A percentile compares a stretch with the other conserved stretches of the same genome.
phyloP scores from a whole-genome alignment of 139 green algal species.

The Closterium sp. region DNA sequence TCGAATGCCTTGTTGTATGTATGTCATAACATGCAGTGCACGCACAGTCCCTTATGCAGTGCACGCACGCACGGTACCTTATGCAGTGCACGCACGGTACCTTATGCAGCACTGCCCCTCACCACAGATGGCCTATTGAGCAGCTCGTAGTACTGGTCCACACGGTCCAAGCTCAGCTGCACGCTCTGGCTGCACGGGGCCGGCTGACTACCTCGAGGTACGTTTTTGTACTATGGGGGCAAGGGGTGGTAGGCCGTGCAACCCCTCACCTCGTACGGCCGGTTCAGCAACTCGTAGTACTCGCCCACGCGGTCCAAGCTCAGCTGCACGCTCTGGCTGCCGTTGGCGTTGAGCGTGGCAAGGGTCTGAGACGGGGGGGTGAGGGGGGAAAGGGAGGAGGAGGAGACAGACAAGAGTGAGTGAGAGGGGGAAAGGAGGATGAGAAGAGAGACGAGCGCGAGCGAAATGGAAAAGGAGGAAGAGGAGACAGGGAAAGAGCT shows the following conservation, averaged over 20 bases:
- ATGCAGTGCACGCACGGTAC: no score
- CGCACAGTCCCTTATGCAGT: no score
- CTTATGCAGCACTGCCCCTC: not conserved
- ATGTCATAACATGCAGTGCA: no score
- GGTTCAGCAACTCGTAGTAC: slow-evolving; percentile 46
- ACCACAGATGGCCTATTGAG: slow-evolving; percentile 1
- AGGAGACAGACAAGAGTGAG: not conserved
- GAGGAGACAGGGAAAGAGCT: no score
- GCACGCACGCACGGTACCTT: no score
- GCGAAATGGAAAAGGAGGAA: not conserved
- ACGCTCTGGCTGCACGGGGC: not conserved
- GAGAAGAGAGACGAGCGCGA: not conserved
- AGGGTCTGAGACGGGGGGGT: not conserved
- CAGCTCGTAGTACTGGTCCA: slow-evolving; percentile 35
- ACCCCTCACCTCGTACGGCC: slow-evolving; percentile 17
- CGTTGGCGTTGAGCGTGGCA: not conserved
- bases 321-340: slow-evolving; percentile 25
- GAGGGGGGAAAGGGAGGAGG: not conserved
- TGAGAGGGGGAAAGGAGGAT: not conserved
- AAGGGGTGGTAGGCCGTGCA: no score
- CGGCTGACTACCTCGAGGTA: not conserved
- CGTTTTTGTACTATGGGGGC: not conserved
- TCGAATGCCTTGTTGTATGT: not conserved
- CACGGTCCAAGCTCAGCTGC: slow-evolving; percentile 29
- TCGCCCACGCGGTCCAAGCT: slow-evolving; percentile 31